Evolutionary conservation across 2,329 filamentous ascomycete species (phyloP).

Genomic region (Teratosphaeria pseudoeucalypti): DNA sequence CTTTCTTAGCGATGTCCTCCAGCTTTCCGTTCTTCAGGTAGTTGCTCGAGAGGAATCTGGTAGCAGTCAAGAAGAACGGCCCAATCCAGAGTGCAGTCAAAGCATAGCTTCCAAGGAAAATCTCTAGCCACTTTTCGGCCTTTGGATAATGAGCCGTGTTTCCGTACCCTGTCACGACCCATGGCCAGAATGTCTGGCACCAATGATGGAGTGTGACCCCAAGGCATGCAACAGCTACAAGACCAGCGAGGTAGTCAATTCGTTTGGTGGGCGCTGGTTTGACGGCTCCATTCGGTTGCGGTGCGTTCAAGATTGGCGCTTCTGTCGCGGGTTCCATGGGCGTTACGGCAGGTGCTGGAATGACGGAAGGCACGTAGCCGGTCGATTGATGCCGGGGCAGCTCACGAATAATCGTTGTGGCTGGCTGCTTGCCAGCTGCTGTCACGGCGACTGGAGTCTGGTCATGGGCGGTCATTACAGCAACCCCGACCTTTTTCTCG

Average conservation of each 20-base stretch:
- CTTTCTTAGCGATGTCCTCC: constrained; percentile 32
- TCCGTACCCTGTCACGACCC: constrained; percentile 11
- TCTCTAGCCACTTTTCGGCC: constrained; percentile 32
- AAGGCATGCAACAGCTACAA: constrained; percentile 34
- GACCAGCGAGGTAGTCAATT: constrained; percentile 29
- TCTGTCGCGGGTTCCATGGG: not conserved
- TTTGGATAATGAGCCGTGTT: constrained; percentile 26
- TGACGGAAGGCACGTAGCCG: not conserved
- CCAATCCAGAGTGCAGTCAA: constrained; percentile 38
- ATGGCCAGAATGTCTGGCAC: constrained; percentile 29
- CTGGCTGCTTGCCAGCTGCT: not conserved
- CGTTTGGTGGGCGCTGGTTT: not conserved
- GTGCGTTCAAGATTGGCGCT: not conserved
- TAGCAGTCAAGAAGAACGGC: constrained; percentile 39
- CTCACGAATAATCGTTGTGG: not conserved
- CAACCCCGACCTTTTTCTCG: not conserved
- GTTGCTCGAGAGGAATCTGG: constrained; percentile 33
- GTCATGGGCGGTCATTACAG: not conserved
- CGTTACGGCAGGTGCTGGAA: not conserved
- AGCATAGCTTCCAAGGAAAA: constrained; percentile 32
- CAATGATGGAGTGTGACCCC: constrained; percentile 38
- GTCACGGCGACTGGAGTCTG: not conserved
- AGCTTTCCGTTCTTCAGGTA: constrained; percentile 35
- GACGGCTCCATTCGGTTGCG: not conserved
- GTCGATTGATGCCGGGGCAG: not conserved